These are phyloP conservation scores for Lentinula novae-zelandiae DNA, from an alignment of 1,284 basidiomycete genomes.

Conservation along the genomic window DNA sequence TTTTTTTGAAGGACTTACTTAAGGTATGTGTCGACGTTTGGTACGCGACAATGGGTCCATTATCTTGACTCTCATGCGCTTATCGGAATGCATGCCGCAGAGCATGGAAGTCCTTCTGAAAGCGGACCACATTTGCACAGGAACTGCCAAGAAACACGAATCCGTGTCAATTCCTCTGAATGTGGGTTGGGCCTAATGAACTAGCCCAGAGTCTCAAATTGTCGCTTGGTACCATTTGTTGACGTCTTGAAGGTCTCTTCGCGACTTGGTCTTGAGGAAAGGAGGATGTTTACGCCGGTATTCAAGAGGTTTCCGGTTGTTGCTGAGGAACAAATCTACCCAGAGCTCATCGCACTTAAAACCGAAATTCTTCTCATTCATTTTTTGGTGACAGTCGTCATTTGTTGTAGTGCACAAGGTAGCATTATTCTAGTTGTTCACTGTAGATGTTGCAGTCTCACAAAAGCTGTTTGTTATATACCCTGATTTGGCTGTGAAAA, in stretches of 20 bases:
- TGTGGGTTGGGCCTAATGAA: not conserved
- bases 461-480: no score
- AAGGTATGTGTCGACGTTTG: not conserved
- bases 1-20: no score
- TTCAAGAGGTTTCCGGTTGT: not conserved
- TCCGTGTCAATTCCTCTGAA: not conserved
- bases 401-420: no score
- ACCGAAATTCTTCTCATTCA: not conserved
- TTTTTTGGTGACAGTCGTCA: no score
- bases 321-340: not conserved
- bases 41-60: not conserved
- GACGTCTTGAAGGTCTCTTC: not conserved
- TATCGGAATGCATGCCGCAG: not conserved
- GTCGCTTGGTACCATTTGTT: not conserved
- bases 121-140: not conserved
- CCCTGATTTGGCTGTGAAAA: not conserved
- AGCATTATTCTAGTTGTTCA: no score
- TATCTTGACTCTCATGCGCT: not conserved
- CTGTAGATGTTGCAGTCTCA: no score
- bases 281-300: not conserved
- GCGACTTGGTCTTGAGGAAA: not conserved
- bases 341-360: not conserved
- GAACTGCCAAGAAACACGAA: not conserved
- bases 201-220: not conserved
- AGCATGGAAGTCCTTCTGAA: not conserved